Base-by-base conservation (phyloP, 148 eudicot genomes). In the Chenopodium berlandieri region DNA sequence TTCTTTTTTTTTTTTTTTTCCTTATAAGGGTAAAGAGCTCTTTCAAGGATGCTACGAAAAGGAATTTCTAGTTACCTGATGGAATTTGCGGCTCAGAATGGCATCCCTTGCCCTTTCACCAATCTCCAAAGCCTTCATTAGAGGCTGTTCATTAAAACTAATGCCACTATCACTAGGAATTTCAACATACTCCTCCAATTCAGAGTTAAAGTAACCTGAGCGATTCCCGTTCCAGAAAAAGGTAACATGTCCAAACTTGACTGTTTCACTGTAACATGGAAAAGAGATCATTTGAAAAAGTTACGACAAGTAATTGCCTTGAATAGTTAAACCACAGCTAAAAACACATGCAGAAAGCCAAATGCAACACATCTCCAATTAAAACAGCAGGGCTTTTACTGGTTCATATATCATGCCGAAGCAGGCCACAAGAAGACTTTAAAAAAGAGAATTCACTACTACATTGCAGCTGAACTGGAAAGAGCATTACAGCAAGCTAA, bases 171-270 rank as follows among this genome's bases (percentile, higher is more conserved):
- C 98, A 85, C 98, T 95, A 31, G 97, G 97, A 79, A 95, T 87
- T 77, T 95, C 98, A 50, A 95, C 97, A 82, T 95, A 95, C 76
- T 95, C 97, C 89, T 95, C 98, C 98, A 92, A 83, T n/a, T 91
- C 87, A 17, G 91, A 30, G 75, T 94, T 87, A 77, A 94, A 94
- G 84, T 84, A 94, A 67, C 98, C 98, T 44, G 97, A 94, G 23
- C 97, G 94, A 72, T 92, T 94, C 60, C 98, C 98, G 58, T 94
- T 94, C 98, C 98, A 94, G 88, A 94, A 94, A 83, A 94, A 92
- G 69, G 98, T 95, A 48, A 95, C 98, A 74, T 93, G 98, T 73
- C 98, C 97, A 86, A 95, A 95, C 83, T 95, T 95, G 73, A 95
- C 98, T 73, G 98, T 93, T 85, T 95, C 98, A 86, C 97, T 95